These are phyloP conservation scores for Gracilaria domingensis DNA, from an alignment of 23 red algal species.

Conservation along the genomic window DNA sequence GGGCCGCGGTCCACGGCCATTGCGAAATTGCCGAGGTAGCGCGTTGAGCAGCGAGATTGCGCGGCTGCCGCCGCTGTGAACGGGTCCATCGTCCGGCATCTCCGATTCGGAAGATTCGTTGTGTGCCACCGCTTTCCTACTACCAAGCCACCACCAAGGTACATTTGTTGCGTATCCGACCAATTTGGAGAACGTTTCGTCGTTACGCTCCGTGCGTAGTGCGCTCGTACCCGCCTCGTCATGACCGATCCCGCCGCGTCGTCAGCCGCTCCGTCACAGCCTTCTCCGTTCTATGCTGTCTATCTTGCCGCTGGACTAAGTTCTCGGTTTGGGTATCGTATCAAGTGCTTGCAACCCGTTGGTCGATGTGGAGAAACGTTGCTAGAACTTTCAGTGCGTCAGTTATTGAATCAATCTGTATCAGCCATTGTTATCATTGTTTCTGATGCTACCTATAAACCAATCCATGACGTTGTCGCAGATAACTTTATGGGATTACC, in stretches of 20 bases:
- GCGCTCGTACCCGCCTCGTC: not conserved
- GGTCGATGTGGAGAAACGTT: constrained; percentile 96
- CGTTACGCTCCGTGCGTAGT: not conserved
- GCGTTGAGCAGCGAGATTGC: not conserved
- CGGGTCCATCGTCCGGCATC: not conserved
- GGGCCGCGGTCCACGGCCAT: too few species aligned
- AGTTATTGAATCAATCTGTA: constrained; percentile 66
- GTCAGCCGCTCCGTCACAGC: not conserved
- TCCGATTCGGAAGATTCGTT: not conserved
- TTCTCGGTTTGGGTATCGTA: constrained; percentile 87
- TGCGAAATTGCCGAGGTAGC: too few species aligned
- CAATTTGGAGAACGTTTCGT: not conserved
- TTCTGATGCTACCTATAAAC: constrained; percentile 66
- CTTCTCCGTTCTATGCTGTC: constrained; percentile 67
- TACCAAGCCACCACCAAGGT: too few species aligned
- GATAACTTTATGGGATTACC: constrained; percentile 80
- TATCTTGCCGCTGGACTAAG: constrained; percentile 88
- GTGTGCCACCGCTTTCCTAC: not conserved
- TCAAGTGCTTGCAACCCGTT: constrained; percentile 95
- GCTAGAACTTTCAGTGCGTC: constrained; percentile 89
- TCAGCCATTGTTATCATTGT: constrained; percentile 85
- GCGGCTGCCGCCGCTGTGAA: not conserved
- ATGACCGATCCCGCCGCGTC: constrained; percentile 1
- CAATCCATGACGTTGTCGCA: constrained; percentile 73
- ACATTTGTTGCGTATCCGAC: too few species aligned